A percentile compares a stretch with the other conserved stretches of the same genome.
phyloP scores from a whole-genome alignment of 306 rosid genomes.

The Oemleria cerasiformis region DNA sequence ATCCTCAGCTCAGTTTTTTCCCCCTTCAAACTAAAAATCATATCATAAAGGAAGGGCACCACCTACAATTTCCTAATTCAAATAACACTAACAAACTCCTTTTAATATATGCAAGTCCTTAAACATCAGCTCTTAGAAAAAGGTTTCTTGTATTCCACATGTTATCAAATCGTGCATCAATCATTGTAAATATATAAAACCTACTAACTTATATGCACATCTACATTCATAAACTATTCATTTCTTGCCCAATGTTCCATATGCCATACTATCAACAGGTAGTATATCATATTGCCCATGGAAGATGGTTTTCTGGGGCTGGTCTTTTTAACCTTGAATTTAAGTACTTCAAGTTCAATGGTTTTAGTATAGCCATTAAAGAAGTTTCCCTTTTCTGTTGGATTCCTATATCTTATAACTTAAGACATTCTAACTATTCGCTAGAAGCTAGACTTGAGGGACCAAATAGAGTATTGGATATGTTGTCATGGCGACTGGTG shows the following conservation, averaged over 20 bases:
- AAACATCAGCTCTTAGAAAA: not conserved
- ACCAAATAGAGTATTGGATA: too few relatives aligned
- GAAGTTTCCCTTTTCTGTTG: too few relatives aligned
- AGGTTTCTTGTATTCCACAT: not conserved
- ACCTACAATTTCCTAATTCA: not conserved
- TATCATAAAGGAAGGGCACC: not conserved
- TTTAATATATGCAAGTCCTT: not conserved
- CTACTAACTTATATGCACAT: not conserved
- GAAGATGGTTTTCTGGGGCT: too few relatives aligned
- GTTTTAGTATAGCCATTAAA: too few relatives aligned
- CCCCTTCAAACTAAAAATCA: not conserved
- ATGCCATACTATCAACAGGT: not conserved
- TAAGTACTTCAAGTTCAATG: too few relatives aligned
- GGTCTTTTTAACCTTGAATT: too few relatives aligned
- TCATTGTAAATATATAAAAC: not conserved
- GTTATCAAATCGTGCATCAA: not conserved
- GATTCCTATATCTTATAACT: too few relatives aligned
- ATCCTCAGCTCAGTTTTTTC: not conserved
- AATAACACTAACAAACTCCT: not conserved
- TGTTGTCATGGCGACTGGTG: too few relatives aligned
- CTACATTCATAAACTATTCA: not conserved
- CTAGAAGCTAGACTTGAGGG: too few relatives aligned
- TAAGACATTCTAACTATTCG: too few relatives aligned
- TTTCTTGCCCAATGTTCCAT: conserved; percentile 5
- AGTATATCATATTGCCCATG: too few relatives aligned